These are phyloP conservation scores for Rhododendron williamsianum DNA, from an alignment of 148 eudicot species.

Conservation along the genomic window DNA sequence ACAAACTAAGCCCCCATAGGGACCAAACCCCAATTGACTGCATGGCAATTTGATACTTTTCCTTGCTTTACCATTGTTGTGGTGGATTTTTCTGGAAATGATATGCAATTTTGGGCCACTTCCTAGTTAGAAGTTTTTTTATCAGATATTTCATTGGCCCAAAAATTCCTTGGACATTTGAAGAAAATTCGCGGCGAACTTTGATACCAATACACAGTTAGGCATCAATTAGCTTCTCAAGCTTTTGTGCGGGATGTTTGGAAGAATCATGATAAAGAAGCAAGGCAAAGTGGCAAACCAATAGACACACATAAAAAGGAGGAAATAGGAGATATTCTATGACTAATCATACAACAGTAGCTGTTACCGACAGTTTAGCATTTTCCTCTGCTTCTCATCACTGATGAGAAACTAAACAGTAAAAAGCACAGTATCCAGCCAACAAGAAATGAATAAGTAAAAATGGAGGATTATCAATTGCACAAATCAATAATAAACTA, in stretches of 20 bases:
- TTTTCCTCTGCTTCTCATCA: background rate
- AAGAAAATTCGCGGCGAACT: background rate
- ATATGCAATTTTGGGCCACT: background rate
- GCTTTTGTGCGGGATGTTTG: background rate
- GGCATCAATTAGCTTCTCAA: background rate
- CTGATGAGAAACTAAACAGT: background rate
- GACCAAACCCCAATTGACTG: background rate
- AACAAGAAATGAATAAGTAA: background rate
- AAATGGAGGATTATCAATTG: background rate
- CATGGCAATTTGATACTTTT: background rate
- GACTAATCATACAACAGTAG: background rate
- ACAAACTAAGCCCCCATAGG: background rate
- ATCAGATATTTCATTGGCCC: background rate
- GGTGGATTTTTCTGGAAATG: background rate
- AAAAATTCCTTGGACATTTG: background rate
- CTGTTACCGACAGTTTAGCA: background rate
- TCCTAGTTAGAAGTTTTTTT: background rate
- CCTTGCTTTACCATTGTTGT: background rate
- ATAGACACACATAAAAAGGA: background rate
- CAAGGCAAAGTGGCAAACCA: background rate
- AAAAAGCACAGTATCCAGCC: background rate
- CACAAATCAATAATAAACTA: background rate
- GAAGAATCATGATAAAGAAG: slow-evolving; percentile 2
- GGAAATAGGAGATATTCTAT: background rate
- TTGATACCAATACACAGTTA: background rate